These are phyloP conservation scores for Hymenochaete sp. DNA, from an alignment of 1,284 basidiomycete species.

Conservation along the genomic window DNA sequence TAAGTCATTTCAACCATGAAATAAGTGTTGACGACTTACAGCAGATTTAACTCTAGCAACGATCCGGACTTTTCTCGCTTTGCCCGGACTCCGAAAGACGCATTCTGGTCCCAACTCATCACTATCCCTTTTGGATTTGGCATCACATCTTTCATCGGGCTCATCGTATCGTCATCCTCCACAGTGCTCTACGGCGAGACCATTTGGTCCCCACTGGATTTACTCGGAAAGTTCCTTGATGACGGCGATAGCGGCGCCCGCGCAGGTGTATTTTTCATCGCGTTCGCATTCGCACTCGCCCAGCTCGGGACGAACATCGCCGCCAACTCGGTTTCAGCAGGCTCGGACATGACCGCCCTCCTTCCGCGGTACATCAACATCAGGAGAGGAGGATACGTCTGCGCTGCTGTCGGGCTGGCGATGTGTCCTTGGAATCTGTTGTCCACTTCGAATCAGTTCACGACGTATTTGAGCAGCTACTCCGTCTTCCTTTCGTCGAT, in stretches of 20 bases:
- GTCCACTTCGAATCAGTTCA: slow-evolving; percentile 68
- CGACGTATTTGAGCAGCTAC: slow-evolving; percentile 78
- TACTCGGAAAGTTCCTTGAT: slow-evolving; percentile 63
- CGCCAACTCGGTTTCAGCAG: slow-evolving; percentile 79
- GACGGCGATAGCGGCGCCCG: slow-evolving; percentile 23
- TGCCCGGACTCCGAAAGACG: slow-evolving; percentile 56
- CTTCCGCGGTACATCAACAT: slow-evolving; percentile 81
- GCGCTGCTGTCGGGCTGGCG: slow-evolving; percentile 64
- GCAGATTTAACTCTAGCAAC: slow-evolving; percentile 37
- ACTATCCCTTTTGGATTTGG: slow-evolving; percentile 71
- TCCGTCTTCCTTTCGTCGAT: slow-evolving; percentile 78
- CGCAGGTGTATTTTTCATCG: slow-evolving; percentile 60
- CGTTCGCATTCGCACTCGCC: slow-evolving; percentile 65
- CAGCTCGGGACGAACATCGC: slow-evolving; percentile 71
- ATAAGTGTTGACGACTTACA: neutral
- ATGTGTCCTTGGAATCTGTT: slow-evolving; percentile 80
- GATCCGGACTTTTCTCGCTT: slow-evolving; percentile 76
- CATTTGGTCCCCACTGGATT: slow-evolving; percentile 75
- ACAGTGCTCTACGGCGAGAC: slow-evolving; percentile 67
- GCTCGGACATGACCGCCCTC: slow-evolving; percentile 78
- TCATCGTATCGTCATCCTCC: slow-evolving; percentile 77
- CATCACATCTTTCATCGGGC: slow-evolving; percentile 75
- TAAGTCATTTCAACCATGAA: slow-evolving; percentile 26
- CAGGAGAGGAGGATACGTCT: slow-evolving; percentile 74
- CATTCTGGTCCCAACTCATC: slow-evolving; percentile 63